Percentiles rank a stretch among this genome's conserved stretches.
These are phyloP conservation scores for Stagonosporopsis cucurbitacearum DNA, from an alignment of 2,329 filamentous ascomycete genomes.

Conservation along the genomic window DNA sequence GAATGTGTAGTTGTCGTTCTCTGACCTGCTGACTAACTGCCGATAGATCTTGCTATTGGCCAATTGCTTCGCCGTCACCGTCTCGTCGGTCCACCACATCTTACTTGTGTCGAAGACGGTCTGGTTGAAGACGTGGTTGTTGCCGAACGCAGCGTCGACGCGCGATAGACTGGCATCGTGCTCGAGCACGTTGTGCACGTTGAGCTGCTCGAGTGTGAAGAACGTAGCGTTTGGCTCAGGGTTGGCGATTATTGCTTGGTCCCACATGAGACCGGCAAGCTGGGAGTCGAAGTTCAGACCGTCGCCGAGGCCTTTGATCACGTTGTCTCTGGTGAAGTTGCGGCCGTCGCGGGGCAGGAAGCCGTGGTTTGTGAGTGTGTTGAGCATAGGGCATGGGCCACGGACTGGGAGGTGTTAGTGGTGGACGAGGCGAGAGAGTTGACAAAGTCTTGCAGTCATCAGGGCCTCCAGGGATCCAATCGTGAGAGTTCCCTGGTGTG, in stretches of 20 bases:
- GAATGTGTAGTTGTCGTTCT: constrained; percentile 59
- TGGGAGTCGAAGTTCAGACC: constrained; percentile 55
- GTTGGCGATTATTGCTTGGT: constrained; percentile 49
- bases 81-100: constrained; percentile 55
- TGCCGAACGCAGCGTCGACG: constrained; percentile 58
- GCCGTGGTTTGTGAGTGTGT: constrained; percentile 46
- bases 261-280: constrained; percentile 53
- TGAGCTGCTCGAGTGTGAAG: constrained; percentile 51
- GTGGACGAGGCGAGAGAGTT: no score
- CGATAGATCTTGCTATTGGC: constrained; percentile 57
- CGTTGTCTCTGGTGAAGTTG: constrained; percentile 44
- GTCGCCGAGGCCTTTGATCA: constrained; percentile 48
- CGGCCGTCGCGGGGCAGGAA: constrained; percentile 44
- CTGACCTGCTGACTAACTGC: constrained; percentile 53
- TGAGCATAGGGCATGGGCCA: constrained; percentile 44
- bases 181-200: constrained; percentile 57
- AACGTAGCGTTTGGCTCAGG: constrained; percentile 38
- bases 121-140: constrained; percentile 61
- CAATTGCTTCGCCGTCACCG: constrained; percentile 39
- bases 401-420: constrained; percentile 22
- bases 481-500: constrained; percentile 17
- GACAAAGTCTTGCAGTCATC: constrained; percentile 20
- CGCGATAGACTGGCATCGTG: constrained; percentile 60
- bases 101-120: constrained; percentile 57
- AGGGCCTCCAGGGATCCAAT: constrained; percentile 26